These are phyloP conservation scores for Botrytis galanthina DNA, from an alignment of 2,329 filamentous ascomycete genomes.

Conservation along the genomic window DNA sequence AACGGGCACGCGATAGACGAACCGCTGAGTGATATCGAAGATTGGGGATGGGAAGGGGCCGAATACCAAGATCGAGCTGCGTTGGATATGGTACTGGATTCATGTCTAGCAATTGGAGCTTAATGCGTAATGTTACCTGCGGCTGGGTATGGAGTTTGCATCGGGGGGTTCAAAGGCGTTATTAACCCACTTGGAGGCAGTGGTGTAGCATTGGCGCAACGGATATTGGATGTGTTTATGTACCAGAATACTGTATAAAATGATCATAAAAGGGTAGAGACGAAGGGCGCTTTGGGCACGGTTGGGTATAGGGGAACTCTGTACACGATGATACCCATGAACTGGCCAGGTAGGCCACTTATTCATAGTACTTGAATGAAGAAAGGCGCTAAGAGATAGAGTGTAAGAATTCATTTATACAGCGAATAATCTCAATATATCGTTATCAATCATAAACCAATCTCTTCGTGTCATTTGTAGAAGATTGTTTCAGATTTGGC, in stretches of 20 bases:
- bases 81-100: constrained; percentile 53
- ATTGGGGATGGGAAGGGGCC: constrained; percentile 62
- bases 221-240: constrained; percentile 23
- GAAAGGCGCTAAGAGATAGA: background rate
- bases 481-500: background rate
- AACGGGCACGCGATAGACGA: constrained; percentile 48
- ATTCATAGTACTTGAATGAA: background rate
- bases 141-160: constrained; percentile 26
- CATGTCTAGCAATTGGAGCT: constrained; percentile 37
- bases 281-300: constrained; percentile 25
- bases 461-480: background rate
- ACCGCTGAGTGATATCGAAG: constrained; percentile 56
- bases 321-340: constrained; percentile 34
- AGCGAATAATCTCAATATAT: background rate
- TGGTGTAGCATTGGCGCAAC: constrained; percentile 27
- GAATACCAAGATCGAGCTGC: constrained; percentile 50
- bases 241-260: constrained; percentile 30
- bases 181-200: background rate
- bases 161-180: constrained; percentile 25
- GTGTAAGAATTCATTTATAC: background rate
- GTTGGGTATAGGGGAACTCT: constrained; percentile 22
- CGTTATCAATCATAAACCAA: background rate
- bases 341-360: constrained; percentile 7
- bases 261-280: constrained; percentile 20
- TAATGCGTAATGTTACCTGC: constrained; percentile 22